phyloP scores from a whole-genome alignment of 805 yeast species.

The Brettanomyces custersianus region DNA sequence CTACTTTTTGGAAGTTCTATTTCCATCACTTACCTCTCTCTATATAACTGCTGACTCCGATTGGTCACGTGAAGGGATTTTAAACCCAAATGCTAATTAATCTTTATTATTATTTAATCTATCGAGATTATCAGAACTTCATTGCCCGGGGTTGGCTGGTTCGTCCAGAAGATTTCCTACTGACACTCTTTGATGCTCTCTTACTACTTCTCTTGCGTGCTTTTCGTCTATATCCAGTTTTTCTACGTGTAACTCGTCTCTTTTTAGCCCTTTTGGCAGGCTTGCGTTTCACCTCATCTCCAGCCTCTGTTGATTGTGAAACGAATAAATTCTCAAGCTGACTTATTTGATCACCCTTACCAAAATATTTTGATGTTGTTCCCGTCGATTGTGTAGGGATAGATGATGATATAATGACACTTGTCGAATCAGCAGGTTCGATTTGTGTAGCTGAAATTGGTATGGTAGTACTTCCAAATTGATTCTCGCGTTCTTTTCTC shows the following conservation, averaged over 20 bases:
- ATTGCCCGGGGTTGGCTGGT: neutral
- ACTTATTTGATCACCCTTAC: constrained; percentile 5
- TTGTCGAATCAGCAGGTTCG: neutral
- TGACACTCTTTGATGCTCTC: too few species aligned
- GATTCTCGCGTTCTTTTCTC: constrained; percentile 11
- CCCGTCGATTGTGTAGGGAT: constrained; percentile 7
- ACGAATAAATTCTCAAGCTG: constrained; percentile 5
- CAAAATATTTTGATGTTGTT: constrained; percentile 8
- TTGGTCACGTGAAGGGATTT: too few species aligned
- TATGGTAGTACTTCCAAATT: constrained; percentile 7
- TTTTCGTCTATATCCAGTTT: too few species aligned
- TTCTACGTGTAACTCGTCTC: neutral
- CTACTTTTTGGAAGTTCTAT: too few species aligned
- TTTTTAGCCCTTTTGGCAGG: neutral
- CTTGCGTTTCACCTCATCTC: neutral
- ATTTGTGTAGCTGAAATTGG: constrained; percentile 1
- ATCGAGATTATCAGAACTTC: neutral
- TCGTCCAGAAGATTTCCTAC: too few species aligned
- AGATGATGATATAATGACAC: constrained; percentile 14
- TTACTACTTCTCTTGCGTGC: too few species aligned
- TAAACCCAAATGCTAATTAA: too few species aligned
- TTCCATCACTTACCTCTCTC: too few species aligned
- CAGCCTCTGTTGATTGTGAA: constrained; percentile 4
- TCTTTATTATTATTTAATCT: neutral
- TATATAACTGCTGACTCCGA: too few species aligned